These are phyloP conservation scores for Collybia mongolica DNA, from an alignment of 768 basidiomycete genomes.

Conservation along the genomic window DNA sequence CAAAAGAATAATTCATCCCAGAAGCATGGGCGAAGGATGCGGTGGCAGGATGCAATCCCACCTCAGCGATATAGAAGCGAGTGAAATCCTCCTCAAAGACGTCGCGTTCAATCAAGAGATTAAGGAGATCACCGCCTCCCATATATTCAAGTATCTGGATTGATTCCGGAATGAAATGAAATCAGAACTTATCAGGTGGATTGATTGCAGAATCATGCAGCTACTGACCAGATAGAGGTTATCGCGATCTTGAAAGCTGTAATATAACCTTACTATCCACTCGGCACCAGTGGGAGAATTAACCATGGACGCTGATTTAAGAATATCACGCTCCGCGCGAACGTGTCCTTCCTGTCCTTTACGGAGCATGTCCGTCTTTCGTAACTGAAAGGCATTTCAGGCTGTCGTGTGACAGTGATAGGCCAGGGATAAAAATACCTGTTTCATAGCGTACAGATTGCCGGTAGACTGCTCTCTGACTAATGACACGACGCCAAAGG, in stretches of 20 bases:
- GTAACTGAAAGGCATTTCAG: slow-evolving; percentile 47
- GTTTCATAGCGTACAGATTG: slow-evolving; percentile 93
- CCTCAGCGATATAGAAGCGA: slow-evolving; percentile 94
- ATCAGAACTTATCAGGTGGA: slow-evolving; percentile 16
- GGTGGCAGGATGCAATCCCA: slow-evolving; percentile 28
- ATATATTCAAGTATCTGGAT: slow-evolving; percentile 87
- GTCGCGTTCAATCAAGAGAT: slow-evolving; percentile 90
- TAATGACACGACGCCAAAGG: slow-evolving; percentile 94
- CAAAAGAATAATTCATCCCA: slow-evolving; percentile 14
- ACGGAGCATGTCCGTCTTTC: slow-evolving; percentile 90
- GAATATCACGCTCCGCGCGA: slow-evolving; percentile 90
- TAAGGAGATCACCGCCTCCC: slow-evolving; percentile 95
- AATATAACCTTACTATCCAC: slow-evolving; percentile 93
- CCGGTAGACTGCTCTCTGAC: slow-evolving; percentile 82
- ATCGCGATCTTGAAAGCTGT: slow-evolving; percentile 95
- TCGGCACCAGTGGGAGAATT: slow-evolving; percentile 73
- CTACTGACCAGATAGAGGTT: slow-evolving; percentile 86
- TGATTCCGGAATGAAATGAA: slow-evolving; percentile 38
- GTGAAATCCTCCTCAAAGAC: slow-evolving; percentile 90
- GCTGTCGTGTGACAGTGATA: slow-evolving; percentile 7
- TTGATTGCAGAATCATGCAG: slow-evolving; percentile 33
- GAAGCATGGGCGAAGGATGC: slow-evolving; percentile 13
- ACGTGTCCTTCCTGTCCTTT: slow-evolving; percentile 98
- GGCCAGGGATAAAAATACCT: slow-evolving; percentile 45
- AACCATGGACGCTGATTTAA: slow-evolving; percentile 86